A percentile compares a stretch with the other conserved stretches of the same genome.
phyloP scores from a whole-genome alignment of 257 asterid species.

The Nicotiana sylvestris region DNA sequence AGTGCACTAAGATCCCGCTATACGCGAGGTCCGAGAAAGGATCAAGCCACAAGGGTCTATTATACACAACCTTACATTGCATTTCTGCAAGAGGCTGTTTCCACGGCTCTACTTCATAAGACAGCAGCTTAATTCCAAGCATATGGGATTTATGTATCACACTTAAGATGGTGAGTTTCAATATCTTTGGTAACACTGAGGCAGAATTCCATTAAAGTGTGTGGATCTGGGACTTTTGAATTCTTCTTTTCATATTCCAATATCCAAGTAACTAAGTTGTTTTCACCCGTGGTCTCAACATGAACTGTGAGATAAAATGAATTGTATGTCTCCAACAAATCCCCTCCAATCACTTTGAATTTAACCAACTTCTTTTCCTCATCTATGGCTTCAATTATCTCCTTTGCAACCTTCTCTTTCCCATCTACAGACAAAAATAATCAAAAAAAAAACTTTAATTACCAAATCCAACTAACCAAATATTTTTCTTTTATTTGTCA shows the following conservation, averaged over 20 bases:
- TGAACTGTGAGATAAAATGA: conserved; percentile 5
- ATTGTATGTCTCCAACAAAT: conserved; percentile 17
- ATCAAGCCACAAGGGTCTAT: no score
- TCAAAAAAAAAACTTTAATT: neutral
- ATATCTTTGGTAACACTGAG: conserved; percentile 20
- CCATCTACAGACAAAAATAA: conserved; percentile 6
- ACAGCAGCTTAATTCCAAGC: neutral
- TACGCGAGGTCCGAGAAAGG: no score
- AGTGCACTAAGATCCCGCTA: no score
- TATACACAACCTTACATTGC: no score
- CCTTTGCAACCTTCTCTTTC: conserved; percentile 16
- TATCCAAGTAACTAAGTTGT: conserved; percentile 20
- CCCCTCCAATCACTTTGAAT: conserved; percentile 20
- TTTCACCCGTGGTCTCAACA: conserved; percentile 11
- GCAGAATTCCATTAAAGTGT: neutral
- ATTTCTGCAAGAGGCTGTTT: no score
- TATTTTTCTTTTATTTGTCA: neutral
- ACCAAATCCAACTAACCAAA: neutral
- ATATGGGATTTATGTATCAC: neutral
- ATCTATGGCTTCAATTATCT: conserved; percentile 16
- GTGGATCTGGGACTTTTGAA: conserved; percentile 9
- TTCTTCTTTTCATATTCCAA: conserved; percentile 16
- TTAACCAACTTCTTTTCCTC: conserved; percentile 18
- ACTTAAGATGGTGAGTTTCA: conserved; percentile 19
- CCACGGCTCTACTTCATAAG: neutral